Percentiles rank a stretch among this genome's conserved stretches.
These are phyloP conservation scores for Penicillium sp. DNA, from an alignment of 2,329 filamentous ascomycete species.

Conservation along the genomic window DNA sequence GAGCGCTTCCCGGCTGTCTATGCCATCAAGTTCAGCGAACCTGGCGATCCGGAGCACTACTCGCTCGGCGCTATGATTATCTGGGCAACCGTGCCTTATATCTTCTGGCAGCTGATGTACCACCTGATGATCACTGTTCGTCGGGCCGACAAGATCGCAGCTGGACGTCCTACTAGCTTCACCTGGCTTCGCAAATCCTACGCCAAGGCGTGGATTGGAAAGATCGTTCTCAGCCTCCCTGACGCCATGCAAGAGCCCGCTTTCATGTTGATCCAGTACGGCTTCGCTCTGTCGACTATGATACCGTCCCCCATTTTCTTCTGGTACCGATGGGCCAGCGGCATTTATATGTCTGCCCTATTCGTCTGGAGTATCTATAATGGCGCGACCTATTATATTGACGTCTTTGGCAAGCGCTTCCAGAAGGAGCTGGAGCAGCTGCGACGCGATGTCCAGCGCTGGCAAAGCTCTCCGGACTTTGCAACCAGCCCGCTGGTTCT, in stretches of 20 bases:
- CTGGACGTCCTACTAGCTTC: slow-evolving; percentile 91
- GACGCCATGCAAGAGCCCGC: slow-evolving; percentile 74
- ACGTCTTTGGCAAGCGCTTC: slow-evolving; percentile 94
- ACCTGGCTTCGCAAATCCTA: slow-evolving; percentile 95
- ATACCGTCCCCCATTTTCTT: slow-evolving; percentile 95
- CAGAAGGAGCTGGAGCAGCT: slow-evolving; percentile 92
- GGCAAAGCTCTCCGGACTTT: slow-evolving; percentile 58
- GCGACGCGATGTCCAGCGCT: slow-evolving; percentile 83
- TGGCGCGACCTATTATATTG: slow-evolving; percentile 95
- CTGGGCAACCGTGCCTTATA: slow-evolving; percentile 92
- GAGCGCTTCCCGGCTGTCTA: slow-evolving; percentile 80
- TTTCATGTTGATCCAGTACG: slow-evolving; percentile 96
- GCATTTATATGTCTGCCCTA: slow-evolving; percentile 72
- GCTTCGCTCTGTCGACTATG: slow-evolving; percentile 88
- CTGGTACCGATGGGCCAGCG: slow-evolving; percentile 77
- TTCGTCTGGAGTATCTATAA: slow-evolving; percentile 97
- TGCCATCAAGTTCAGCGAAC: slow-evolving; percentile 67
- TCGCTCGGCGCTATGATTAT: slow-evolving; percentile 79
- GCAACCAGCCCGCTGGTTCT: slow-evolving; percentile 29
- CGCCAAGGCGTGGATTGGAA: slow-evolving; percentile 83
- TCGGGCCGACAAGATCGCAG: slow-evolving; percentile 91
- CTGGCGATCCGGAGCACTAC: slow-evolving; percentile 77
- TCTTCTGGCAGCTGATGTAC: slow-evolving; percentile 87
- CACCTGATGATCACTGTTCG: slow-evolving; percentile 95
- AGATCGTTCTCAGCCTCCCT: slow-evolving; percentile 76